phyloP scores from a whole-genome alignment of 2,329 filamentous ascomycete genomes.

The Neodidymelliopsis sp. region DNA sequence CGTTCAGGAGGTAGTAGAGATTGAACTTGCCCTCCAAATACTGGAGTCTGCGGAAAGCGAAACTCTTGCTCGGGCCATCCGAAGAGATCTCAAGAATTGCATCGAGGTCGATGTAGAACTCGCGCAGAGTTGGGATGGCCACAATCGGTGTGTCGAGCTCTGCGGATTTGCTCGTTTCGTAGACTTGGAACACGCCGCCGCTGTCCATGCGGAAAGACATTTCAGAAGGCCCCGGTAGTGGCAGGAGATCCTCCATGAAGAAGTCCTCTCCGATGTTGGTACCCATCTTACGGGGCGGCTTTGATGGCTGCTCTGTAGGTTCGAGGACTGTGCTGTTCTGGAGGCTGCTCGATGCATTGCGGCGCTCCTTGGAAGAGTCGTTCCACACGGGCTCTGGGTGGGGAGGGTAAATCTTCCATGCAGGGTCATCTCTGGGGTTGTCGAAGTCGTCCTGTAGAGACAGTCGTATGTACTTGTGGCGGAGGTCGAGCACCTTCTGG shows the following conservation, averaged over 20 bases:
- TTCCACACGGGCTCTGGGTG: conserved; percentile 93
- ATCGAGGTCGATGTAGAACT: conserved; percentile 96
- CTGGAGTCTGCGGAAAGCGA: conserved; percentile 91
- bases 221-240: conserved; percentile 73
- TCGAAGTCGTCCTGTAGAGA: conserved; percentile 83
- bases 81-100: conserved; percentile 86
- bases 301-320: conserved; percentile 41
- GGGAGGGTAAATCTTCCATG: conserved; percentile 89
- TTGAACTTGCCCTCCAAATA: conserved; percentile 98
- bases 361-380: conserved; percentile 60
- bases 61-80: conserved; percentile 95
- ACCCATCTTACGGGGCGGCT: conserved; percentile 78
- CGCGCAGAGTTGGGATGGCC: conserved; percentile 86
- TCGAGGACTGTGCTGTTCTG: conserved; percentile 48
- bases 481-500: conserved; percentile 84
- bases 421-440: conserved; percentile 84
- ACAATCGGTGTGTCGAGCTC: conserved; percentile 74
- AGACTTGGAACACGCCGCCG: conserved; percentile 91
- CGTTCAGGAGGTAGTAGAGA: conserved; percentile 89
- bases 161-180: conserved; percentile 70
- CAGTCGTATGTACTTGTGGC: conserved; percentile 86
- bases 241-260: conserved; percentile 76
- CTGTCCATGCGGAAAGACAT: conserved; percentile 82
- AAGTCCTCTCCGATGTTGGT: conserved; percentile 94
- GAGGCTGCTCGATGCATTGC: conserved; percentile 48